Evolutionary conservation across 768 basidiomycete genomes (phyloP), one percentile per base, ranked within the genome.

Genomic region (Hypholoma fasciculare): DNA sequence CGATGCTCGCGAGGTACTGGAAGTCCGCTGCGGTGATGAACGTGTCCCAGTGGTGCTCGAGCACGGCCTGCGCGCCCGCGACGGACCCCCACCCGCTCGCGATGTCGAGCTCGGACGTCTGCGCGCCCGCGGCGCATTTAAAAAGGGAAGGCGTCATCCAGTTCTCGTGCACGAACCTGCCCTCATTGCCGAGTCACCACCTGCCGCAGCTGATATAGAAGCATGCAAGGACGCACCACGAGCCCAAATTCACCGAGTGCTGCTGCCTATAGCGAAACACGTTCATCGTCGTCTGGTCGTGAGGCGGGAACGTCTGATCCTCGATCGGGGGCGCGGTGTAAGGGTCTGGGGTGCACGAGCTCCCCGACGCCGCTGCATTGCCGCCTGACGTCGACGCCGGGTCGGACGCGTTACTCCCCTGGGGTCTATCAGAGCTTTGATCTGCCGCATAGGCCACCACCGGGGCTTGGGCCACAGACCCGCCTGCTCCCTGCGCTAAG

Each of bases 21-120:
- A 91, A 88, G 71, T 92, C 90, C 1, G 79, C 69, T 46, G 82
- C 75, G 0, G 72, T 81, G 65, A 93, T 84, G 73, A 85, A 92
- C 0, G 81, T 82, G 64, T 90, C 87, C 91, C 91, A 93, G 69
- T 92, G 91, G 17, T 72, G 75, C 70, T 92, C 89, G 42, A 92
- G 76, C 54, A 76, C 70, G 2, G 78, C 72, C 8, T 78, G 79
- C 46, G 86, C 82, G 59, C 65, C 66, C 2, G 70, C 63, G 7
- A 63, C 52, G 19, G 76, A 77, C 16, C 76, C 78, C 83, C 83
- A 89, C 2, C 88, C 88, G 16, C 72, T 77, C 5, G 89, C 87
- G 40, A 91, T 81, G 66, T 90, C 88, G 37, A 86, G 67, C 66
- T 90, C 89, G 1, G 87, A 79, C 2, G 72, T 64, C 63, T 76